Evolutionary conservation across 2,329 filamentous ascomycete species (phyloP).

Genomic region (Aspergillus tubingensis): DNA sequence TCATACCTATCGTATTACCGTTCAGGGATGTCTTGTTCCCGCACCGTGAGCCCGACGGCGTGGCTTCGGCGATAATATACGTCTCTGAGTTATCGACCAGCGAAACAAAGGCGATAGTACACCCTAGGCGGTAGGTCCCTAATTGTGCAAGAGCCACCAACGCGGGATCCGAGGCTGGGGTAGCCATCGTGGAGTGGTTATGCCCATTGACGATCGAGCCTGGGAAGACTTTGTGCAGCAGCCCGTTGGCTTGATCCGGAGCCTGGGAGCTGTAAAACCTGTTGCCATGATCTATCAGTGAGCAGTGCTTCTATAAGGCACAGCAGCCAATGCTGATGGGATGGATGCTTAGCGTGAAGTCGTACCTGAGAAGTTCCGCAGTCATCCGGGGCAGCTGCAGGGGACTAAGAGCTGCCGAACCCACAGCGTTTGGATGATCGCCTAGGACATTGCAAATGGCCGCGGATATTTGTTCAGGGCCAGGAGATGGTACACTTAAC

Average conservation of each 20-base stretch:
- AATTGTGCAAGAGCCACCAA: constrained; percentile 55
- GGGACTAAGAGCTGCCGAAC: constrained; percentile 10
- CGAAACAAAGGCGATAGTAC: constrained; percentile 48
- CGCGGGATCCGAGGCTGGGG: constrained; percentile 23
- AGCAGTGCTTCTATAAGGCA: neutral
- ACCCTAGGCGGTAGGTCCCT: constrained; percentile 46
- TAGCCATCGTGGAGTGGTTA: neutral
- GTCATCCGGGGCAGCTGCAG: constrained; percentile 11
- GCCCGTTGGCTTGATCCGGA: constrained; percentile 1
- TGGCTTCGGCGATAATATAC: constrained; percentile 55
- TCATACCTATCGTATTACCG: constrained; percentile 25
- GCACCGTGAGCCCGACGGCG: constrained; percentile 33
- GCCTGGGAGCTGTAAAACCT: constrained; percentile 11
- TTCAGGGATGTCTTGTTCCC: constrained; percentile 16
- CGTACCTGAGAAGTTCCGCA: constrained; percentile 19
- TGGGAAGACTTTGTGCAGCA: neutral
- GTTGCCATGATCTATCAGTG: neutral
- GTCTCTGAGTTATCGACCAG: constrained; percentile 51
- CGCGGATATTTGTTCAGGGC: neutral
- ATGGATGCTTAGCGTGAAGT: neutral
- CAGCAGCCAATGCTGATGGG: neutral
- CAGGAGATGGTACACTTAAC: neutral
- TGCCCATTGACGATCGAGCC: neutral
- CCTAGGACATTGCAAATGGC: constrained; percentile 13
- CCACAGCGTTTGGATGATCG: neutral